Base-by-base conservation (phyloP, 768 basidiomycete species). In the Hysterangium stoloniferum region DNA sequence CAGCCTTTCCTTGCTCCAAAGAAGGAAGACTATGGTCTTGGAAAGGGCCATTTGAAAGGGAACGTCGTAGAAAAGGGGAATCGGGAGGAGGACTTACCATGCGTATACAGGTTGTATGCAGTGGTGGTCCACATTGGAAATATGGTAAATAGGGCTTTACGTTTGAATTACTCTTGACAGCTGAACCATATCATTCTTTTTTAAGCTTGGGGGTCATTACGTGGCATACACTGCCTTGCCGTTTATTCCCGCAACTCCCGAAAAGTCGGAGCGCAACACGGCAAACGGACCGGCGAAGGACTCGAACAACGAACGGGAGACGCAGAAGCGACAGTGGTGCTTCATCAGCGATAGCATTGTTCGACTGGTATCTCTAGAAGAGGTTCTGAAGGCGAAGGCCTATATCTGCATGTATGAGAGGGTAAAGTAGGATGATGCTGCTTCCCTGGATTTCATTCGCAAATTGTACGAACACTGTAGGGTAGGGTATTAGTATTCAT, bases 371-470 rank as follows among this genome's bases (percentile, higher is more conserved):
- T 78, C 82, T 36, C 64, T 95, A 42, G 89, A 93, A 37, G 94
- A 96, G 62, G 94, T 96, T 2, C 71, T 96, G 61, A 85, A 83
- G 64, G 82, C 84, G 52, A 94, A 87, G 64, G 92, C 93, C 31
- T 98, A 96, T 65, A 77, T 96, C 44, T 91, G 91, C 68, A 92
- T 94, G 82, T 91, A 90, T 62, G 87, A 91, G 69, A 76, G 84
- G 48, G 71, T 84, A 17, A 20, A 22, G 31, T 32, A n/a, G n/a
- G n/a, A n/a, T n/a, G n/a, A n/a, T n/a, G n/a, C n/a, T n/a, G n/a
- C n/a, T n/a, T n/a, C n/a, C n/a, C n/a, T n/a, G n/a, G n/a, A n/a
- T n/a, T n/a, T n/a, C n/a, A n/a, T n/a, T n/a, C n/a, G n/a, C n/a
- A n/a, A n/a, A n/a, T n/a, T n/a, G n/a, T n/a, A n/a, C n/a, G n/a